These are phyloP conservation scores for Podaxis pistillaris DNA, from an alignment of 768 basidiomycete genomes.

Conservation along the genomic window DNA sequence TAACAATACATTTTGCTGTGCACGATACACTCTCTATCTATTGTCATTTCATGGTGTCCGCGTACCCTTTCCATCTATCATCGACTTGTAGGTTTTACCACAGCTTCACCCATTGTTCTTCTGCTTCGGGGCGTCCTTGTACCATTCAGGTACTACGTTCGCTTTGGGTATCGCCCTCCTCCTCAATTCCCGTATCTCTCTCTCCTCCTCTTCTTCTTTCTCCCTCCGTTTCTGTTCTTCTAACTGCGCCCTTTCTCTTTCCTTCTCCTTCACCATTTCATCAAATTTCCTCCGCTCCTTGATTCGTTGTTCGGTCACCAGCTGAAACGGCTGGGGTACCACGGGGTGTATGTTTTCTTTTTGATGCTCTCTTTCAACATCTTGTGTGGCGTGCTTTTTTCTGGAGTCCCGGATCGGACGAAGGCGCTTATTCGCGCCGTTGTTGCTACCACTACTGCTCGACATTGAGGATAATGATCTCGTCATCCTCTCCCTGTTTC, in stretches of 20 bases:
- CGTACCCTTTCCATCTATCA: not conserved
- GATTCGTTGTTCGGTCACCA: constrained; percentile 56
- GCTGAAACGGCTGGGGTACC: constrained; percentile 43
- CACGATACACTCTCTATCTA: not conserved
- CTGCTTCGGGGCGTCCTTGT: constrained; percentile 65
- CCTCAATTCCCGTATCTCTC: constrained; percentile 59
- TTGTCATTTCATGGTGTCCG: not conserved
- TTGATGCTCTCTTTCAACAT: constrained; percentile 38
- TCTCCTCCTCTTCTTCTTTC: constrained; percentile 55
- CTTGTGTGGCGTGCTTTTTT: constrained; percentile 50
- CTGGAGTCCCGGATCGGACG: constrained; percentile 51
- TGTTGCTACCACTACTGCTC: not conserved
- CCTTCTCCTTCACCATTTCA: constrained; percentile 51
- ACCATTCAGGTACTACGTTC: constrained; percentile 76
- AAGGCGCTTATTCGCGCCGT: not conserved
- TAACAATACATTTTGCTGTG: constrained; percentile 5
- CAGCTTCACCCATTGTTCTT: constrained; percentile 24
- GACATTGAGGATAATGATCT: constrained; percentile 10
- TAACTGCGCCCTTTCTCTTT: constrained; percentile 46
- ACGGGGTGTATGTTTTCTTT: constrained; percentile 48
- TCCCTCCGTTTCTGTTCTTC: constrained; percentile 46
- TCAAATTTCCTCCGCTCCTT: constrained; percentile 68
- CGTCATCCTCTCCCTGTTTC: constrained; percentile 23
- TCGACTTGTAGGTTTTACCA: not conserved
- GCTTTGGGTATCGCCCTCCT: constrained; percentile 65